Base-by-base conservation (phyloP, 768 basidiomycete genomes). In the Tylopilus rubrobrunneus region DNA sequence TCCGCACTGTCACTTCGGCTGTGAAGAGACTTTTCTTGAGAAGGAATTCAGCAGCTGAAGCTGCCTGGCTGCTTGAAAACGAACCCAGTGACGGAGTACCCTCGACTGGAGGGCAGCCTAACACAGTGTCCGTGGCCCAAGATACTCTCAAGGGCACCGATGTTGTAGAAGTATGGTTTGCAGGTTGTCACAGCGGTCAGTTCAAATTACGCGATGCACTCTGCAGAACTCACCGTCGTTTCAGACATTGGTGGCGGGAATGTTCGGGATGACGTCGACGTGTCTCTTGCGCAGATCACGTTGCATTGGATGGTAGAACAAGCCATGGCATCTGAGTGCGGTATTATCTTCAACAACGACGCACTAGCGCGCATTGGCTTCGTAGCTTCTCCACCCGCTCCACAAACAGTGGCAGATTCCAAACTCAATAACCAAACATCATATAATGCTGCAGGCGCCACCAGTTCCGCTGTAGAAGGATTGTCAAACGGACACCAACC, bases 281-380 rank as follows among this genome's bases (percentile, higher is more conserved):
- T 61, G 8, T 74, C 73, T 8, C 76, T 92, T 6, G 71, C 81
- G 1, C 78, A 87, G 60, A 82, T 88, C 58, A 71, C 82, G 17
- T 72, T 92, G 28, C 79, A 81, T 27, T 92, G 89, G 89, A 90
- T 92, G 88, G 74, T 91, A 34, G 81, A 82, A 49, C 79, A 92
- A 58, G 74, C 83, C 52, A 73, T 82, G 23, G 60, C 66, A 11
- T 74, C 86, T 14, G 67, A 74, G n/a, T 83, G 85, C 59, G 84
- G 81, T 6, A 76, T 90, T 33, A 59, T 71, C 29, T 89, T 89
- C 61, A 80, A 85, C 51, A 52, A 62, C 5, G 71, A 61, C 2
- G 80, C 78, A 15, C 75, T 89, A 25, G 60, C 61, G 19, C 71
- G 73, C 11, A 73, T 74, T 10, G 71, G 73, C 19, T 78, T 82